phyloP scores from a whole-genome alignment of 2,329 filamentous ascomycete genomes.

The Akanthomyces uredinophilus region DNA sequence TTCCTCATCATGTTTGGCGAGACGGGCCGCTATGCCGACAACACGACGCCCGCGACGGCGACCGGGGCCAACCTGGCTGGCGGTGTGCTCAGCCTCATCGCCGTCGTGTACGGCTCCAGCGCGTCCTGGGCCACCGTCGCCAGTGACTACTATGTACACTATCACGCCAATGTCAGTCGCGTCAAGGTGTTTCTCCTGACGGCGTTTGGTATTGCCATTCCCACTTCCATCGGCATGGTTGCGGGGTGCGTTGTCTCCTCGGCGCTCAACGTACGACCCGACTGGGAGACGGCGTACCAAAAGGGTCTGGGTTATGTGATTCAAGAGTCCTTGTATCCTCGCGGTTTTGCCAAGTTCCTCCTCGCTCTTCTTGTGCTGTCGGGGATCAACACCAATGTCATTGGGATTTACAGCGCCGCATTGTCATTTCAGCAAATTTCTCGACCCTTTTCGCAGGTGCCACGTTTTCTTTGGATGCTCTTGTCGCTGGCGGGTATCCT shows the following conservation, averaged over 20 bases:
- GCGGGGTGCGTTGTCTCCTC: conserved; percentile 39
- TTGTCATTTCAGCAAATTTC: conserved; percentile 38
- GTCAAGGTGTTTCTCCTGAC: conserved; percentile 45
- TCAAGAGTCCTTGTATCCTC: conserved; percentile 38
- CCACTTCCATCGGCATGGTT: conserved; percentile 45
- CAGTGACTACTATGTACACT: conserved; percentile 39
- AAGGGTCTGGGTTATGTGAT: conserved; percentile 41
- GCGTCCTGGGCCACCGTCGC: conserved; percentile 43
- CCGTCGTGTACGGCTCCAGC: conserved; percentile 44
- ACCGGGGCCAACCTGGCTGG: conserved; percentile 34
- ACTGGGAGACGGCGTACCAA: conserved; percentile 36
- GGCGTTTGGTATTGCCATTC: conserved; percentile 41
- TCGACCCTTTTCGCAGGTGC: conserved; percentile 30
- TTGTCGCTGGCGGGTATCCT: conserved; percentile 37
- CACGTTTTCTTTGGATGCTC: conserved; percentile 37
- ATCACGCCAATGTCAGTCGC: conserved; percentile 39
- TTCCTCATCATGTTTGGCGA: conserved; percentile 47
- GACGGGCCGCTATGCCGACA: conserved; percentile 36
- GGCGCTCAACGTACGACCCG: conserved; percentile 33
- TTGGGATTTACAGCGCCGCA: conserved; percentile 34
- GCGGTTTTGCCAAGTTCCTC: conserved; percentile 41
- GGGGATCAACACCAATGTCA: conserved; percentile 33
- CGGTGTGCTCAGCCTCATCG: conserved; percentile 37
- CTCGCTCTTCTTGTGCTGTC: conserved; percentile 33
- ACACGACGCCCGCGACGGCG: conserved; percentile 27